phyloP scores from a whole-genome alignment of 139 green algal genomes.

The Closterium sp. region DNA sequence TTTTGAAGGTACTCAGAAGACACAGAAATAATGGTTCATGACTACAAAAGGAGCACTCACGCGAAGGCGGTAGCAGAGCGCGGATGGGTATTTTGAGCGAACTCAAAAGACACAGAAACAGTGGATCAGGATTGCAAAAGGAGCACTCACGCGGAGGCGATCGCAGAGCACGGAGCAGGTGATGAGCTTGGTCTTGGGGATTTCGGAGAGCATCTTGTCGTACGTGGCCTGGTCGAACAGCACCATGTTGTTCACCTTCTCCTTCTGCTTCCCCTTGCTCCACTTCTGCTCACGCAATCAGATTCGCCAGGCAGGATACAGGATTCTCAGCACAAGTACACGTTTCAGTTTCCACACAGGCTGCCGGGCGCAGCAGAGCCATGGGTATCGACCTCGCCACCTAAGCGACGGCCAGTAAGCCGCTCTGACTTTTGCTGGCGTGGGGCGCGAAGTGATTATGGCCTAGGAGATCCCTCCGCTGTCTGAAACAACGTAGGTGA shows the following conservation, averaged over 20 bases:
- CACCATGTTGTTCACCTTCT: conserved; percentile 99
- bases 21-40: too few relatives aligned
- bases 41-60: too few relatives aligned
- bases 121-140: too few relatives aligned
- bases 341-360: too few relatives aligned
- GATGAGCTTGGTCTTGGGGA: conserved; percentile 99
- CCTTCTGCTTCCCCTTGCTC: conserved; percentile 94
- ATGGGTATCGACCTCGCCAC: neutral
- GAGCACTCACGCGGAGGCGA: conserved; percentile 52
- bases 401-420: neutral
- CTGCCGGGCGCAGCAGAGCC: neutral
- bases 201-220: conserved; percentile 94
- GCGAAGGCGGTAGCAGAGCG: too few relatives aligned
- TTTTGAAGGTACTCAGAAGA: too few relatives aligned
- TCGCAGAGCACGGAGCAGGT: conserved; percentile 89
- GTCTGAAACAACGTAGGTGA: neutral
- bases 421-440: too few relatives aligned
- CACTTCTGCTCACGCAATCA: conserved; percentile 75
- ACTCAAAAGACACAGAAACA: too few relatives aligned
- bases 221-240: conserved; percentile 96
- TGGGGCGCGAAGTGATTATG: too few relatives aligned
- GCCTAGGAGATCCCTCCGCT: neutral
- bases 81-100: too few relatives aligned
- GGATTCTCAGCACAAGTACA: neutral
- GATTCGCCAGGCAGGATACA: neutral